Conservation (phyloP, 148 eudicot genomes). For the Chenopodium suecicum region DNA sequence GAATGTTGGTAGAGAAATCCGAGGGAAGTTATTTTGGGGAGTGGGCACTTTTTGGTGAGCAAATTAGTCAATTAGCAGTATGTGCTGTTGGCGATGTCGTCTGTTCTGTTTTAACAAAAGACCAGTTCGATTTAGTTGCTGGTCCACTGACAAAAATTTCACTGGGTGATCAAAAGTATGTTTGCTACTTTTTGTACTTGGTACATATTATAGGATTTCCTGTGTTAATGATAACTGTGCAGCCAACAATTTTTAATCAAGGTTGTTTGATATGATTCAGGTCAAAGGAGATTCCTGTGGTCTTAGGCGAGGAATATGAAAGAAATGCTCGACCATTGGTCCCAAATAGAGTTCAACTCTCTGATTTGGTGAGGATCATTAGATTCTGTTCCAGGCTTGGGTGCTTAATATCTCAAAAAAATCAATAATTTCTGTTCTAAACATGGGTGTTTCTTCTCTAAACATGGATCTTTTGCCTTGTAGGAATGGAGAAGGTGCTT, state of each 20-base stretch:
- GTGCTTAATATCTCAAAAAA: not conserved
- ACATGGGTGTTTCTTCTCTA: not conserved
- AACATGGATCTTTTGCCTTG: conserved; percentile 20
- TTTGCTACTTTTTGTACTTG: conserved; percentile 9
- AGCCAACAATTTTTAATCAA: not conserved
- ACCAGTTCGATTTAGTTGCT: conserved; percentile 75
- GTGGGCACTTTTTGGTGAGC: conserved; percentile 83
- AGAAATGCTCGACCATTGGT: conserved; percentile 34
- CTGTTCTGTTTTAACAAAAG: conserved; percentile 79
- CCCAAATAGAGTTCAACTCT: conserved; percentile 49
- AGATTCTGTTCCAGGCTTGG: not conserved
- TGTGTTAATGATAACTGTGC: not conserved
- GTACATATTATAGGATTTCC: not conserved
- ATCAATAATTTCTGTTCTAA: not conserved
- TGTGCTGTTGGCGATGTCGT: conserved; percentile 75
- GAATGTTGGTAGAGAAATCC: conserved; percentile 56
- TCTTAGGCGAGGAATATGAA: conserved; percentile 34
- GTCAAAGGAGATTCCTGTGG: conserved; percentile 47
- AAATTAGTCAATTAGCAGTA: conserved; percentile 50
- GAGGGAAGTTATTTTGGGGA: conserved; percentile 98
- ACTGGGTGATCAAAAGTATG: conserved; percentile 70
- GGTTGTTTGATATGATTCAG: conserved; percentile 40
- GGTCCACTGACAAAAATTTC: conserved; percentile 75
- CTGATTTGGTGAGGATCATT: conserved; percentile 66
- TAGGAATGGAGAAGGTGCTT: conserved; percentile 81